Base-by-base conservation (phyloP, 2,329 filamentous ascomycete species). In the Pseudodiploospora longispora region DNA sequence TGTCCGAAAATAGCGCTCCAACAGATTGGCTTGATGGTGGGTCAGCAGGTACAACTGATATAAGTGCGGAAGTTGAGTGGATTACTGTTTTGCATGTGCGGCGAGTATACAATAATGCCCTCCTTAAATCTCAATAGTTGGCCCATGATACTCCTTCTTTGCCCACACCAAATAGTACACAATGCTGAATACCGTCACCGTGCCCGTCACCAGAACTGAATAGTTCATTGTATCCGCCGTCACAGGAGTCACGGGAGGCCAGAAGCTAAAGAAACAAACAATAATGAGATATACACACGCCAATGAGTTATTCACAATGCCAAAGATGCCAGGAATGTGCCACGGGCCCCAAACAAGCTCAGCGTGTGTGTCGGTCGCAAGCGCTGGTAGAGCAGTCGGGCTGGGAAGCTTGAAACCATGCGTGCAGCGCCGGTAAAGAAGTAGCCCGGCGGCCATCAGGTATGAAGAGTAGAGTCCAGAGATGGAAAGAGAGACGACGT, bases 201-300 rank as follows among this genome's bases (percentile, higher is more conserved):
- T 58, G 0, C 61, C 66, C 10, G 68, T 71, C 1, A 75, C 63
- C 3, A 75, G 50, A 6, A 71, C 57, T 27, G 63, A 69, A 50
- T 67, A 76, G 54, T 76, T 76, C 64, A 72, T 70, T 9, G 59
- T 67, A 1, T 58, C 54, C 0, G 41, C 10, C 2, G 19, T 38
- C 3, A 40, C 27, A 2, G 63, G 53, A 0, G 53, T 61, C 3
- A 48, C 52, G 2, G 65, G 63, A 1, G 63, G 74, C 70, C 70
- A 76, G 38, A 79, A 74, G 27, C 66, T 70, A 66, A 74, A 80
- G 58, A 81, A 79, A 8, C 75, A 67, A 2, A 79, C 63, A 35
- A 80, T 70, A 1, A 72, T 46, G 55, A 74, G 69, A 52, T 78
- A 81, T 3, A 64, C 40, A 51, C 72, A 75, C 1, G 75, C 69